Base-by-base conservation (phyloP, 768 basidiomycete genomes). In the Cubamyces lactineus region DNA sequence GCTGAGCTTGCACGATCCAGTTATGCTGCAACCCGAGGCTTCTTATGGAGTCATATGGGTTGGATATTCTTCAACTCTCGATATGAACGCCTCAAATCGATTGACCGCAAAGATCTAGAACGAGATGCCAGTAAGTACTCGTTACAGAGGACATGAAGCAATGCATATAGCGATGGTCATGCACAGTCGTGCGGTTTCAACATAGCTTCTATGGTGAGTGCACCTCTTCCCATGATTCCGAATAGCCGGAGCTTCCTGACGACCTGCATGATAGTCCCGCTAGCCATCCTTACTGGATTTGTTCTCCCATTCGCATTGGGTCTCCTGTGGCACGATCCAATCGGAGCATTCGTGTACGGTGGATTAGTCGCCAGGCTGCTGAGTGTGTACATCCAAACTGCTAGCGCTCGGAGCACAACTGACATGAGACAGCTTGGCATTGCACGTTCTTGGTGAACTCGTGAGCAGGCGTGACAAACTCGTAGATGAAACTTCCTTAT, bases 11-110 rank as follows among this genome's bases (percentile, higher is more conserved):
- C 34, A 11, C 5, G 23, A 34, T 13, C 1, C 55, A 88, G 87
- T 3, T 94, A 94, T 70, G 80, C 87, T 17, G 92, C 91, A 0
- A 88, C 88, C 0, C 79, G 81, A 26, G 91, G 92, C 0, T 73
- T 94, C 1, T 80, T 88, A 53, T 91, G 84, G 69, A 88, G 89
- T 6, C 91, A 92, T 66, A 84, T 92, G 78, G 92, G 91, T 1
- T 94, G 92, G 91, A 92, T 92, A 67, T 92, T 93, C 72, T 86
- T 78, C 76, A 90, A 91, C 71, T 85, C 89, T 1, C 80, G 69
- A 1, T 92, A 92, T 69, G 77, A 81, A 28, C 78, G 83, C 21
- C 76, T 92, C 76, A 77, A 79, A 42, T 71, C 84, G 9, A 83
- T 93, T 34, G 89, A 92, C 60, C 77, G 81, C 53, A 82, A 82